Base-by-base conservation (phyloP, 257 asterid genomes). In the Fraxinus pennsylvanica region DNA sequence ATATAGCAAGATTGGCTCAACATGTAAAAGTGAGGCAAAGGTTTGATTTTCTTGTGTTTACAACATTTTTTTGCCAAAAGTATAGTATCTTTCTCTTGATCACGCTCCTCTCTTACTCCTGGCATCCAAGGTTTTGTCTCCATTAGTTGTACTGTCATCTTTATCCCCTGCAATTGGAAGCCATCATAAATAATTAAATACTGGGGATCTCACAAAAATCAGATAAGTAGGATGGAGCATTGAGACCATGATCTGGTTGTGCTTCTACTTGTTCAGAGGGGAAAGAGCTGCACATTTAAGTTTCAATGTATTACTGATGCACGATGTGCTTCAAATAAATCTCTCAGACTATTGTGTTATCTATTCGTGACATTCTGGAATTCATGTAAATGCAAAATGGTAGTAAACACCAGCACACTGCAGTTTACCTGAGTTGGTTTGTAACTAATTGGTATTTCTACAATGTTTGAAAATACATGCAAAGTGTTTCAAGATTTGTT, bases 1-100 rank as follows among this genome's bases (percentile, higher is more conserved):
- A 91, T 88, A 90, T 95, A 67, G 94, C 95, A 74, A 91, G 85
- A 85, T 86, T 95, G 91, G 99, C 97, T 77, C 94, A 90, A 81
- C 74, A 81, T 82, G 95, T 91, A 73, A 93, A 95, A 88, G 96
- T 95, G 81, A 89, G 98, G 80, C 99, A 95, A 90, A 91, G 99
- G 99, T 95, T 25, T 76, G 89, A 14, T 66, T 72, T 57, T 25
- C 32, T 78, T 69, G 43, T 59, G 33, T 36, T 36, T 38, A 19
- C 57, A 65, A 50, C 43, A 72, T 33, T n/a, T 63, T 33, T 47
- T 68, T 43, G 52, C 12, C 52, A 41, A 3, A 43, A 43, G 15
- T 41, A 41, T 10, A 10, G 45, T 41, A 43, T 43, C 6, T 47
- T 47, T 15, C 59, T 47, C 59, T 47, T 15, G n/a, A 15, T 47